These are phyloP conservation scores for Dendrocalamus sinicus DNA, from an alignment of 176 grass and related monocot species.

Conservation along the genomic window DNA sequence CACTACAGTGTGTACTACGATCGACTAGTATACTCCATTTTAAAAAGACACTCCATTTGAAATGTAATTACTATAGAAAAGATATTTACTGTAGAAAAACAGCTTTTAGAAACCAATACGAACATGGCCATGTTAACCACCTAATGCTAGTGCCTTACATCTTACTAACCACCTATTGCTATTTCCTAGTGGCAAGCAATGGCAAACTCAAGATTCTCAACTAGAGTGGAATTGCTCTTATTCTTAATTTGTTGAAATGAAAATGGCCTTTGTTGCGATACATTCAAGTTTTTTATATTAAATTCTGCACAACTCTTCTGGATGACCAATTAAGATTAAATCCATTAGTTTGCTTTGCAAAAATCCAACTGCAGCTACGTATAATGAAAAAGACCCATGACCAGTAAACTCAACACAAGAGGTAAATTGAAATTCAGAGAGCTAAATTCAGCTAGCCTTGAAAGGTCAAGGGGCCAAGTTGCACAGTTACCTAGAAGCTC, in stretches of 20 bases:
- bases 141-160: not conserved
- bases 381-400: not conserved
- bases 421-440: not conserved
- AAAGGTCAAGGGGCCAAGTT: not conserved
- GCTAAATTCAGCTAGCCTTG: not conserved
- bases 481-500: not conserved
- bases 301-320: not conserved
- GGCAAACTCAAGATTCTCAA: not conserved
- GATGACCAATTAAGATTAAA: not conserved
- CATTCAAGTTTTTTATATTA: not conserved
- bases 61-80: too few relatives aligned
- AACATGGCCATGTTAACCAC: not conserved
- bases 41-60: too few relatives aligned
- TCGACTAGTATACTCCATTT: too few relatives aligned
- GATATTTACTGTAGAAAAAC: too few relatives aligned
- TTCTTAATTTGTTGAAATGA: not conserved
- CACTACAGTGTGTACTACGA: too few relatives aligned
- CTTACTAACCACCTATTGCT: not conserved
- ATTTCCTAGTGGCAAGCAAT: not conserved
- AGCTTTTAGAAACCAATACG: too few relatives aligned
- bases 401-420: not conserved
- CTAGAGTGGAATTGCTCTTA: not conserved
- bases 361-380: not conserved
- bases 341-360: not conserved
- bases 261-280: not conserved